phyloP scores from a whole-genome alignment of 441 rosid species.

The Pelargonium cotyledonis region DNA sequence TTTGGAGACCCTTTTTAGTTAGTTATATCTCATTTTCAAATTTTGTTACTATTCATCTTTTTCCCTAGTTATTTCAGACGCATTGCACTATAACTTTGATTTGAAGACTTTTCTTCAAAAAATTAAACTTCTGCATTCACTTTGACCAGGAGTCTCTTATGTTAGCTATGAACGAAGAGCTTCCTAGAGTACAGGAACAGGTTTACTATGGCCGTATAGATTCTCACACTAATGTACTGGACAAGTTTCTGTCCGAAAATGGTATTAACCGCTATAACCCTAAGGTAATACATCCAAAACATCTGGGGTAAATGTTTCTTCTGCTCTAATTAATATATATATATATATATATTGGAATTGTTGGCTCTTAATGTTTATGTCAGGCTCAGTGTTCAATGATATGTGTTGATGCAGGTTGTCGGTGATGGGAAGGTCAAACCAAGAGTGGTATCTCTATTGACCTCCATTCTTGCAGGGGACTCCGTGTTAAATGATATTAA shows the following conservation, averaged over 20 bases:
- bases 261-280: constrained; percentile 90
- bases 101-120: neutral
- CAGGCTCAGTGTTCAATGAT: constrained; percentile 15
- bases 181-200: constrained; percentile 90
- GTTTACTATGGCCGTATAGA: constrained; percentile 84
- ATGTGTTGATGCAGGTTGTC: constrained; percentile 49
- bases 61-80: neutral
- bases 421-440: constrained; percentile 62
- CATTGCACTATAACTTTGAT: neutral
- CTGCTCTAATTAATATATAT: neutral
- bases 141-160: constrained; percentile 70
- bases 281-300: constrained; percentile 37
- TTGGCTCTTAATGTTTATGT: constrained; percentile 23
- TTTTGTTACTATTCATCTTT: constrained; percentile 7
- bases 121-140: constrained; percentile 14
- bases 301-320: constrained; percentile 15
- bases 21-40: neutral
- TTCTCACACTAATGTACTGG: constrained; percentile 76
- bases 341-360: constrained; percentile 5
- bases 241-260: constrained; percentile 74
- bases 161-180: constrained; percentile 92
- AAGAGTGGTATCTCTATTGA: constrained; percentile 56
- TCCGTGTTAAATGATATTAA: constrained; percentile 54
- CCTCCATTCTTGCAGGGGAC: constrained; percentile 51
- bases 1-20: neutral